phyloP scores from a whole-genome alignment of 768 basidiomycete genomes.

The Neoboletus magnificus region DNA sequence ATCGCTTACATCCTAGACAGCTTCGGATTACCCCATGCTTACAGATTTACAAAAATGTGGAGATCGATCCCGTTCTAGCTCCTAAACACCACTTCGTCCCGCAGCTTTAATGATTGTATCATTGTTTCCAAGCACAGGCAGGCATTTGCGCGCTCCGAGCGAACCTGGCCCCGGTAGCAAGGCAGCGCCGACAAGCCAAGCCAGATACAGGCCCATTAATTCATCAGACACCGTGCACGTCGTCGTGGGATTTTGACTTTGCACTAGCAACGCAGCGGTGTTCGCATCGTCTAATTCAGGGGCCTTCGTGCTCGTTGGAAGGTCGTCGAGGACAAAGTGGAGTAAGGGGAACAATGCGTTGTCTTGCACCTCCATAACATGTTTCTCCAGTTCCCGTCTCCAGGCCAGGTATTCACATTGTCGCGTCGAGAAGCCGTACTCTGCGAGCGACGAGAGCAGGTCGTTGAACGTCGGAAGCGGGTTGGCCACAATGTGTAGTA shows the following conservation, averaged over 20 bases:
- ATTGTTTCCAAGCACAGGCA: conserved; percentile 48
- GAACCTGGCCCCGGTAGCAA: conserved; percentile 66
- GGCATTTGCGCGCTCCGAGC: conserved; percentile 35
- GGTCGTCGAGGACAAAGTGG: conserved; percentile 95
- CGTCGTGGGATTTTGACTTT: conserved; percentile 36
- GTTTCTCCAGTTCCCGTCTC: conserved; percentile 89
- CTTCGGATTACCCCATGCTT: background rate
- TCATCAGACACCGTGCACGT: conserved; percentile 65
- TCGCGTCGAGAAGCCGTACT: conserved; percentile 77
- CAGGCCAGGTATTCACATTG: conserved; percentile 88
- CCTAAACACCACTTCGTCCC: conserved; percentile 60
- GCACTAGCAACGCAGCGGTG: conserved; percentile 58
- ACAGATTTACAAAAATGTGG: background rate
- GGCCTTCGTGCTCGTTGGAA: conserved; percentile 94
- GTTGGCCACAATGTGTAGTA: conserved; percentile 81
- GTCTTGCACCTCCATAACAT: conserved; percentile 91
- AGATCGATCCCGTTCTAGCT: background rate
- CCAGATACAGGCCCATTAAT: conserved; percentile 82
- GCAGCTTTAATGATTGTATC: conserved; percentile 53
- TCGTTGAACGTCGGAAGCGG: conserved; percentile 89
- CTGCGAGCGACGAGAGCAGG: conserved; percentile 66
- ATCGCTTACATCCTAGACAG: background rate
- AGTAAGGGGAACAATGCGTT: conserved; percentile 96
- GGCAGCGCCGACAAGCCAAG: conserved; percentile 85
- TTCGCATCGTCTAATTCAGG: conserved; percentile 88